Conservation (phyloP, 2,329 filamentous ascomycete genomes). For the Drechslerella coelobrocha region DNA sequence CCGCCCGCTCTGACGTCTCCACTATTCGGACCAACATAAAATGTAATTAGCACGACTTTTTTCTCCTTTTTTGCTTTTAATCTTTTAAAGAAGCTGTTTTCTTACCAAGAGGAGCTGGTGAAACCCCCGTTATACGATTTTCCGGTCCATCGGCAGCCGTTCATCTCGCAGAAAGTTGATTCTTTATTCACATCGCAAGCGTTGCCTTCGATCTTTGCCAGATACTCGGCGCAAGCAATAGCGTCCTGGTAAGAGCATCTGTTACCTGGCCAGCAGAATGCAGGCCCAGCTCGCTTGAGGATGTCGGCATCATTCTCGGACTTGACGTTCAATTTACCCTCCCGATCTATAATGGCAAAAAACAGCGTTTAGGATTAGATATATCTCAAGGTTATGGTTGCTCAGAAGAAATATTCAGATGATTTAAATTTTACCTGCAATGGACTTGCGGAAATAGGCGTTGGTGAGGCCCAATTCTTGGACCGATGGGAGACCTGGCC, state of each 20-base stretch:
- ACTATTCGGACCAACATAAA: neutral
- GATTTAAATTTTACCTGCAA: slow-evolving; percentile 6
- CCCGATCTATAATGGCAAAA: neutral
- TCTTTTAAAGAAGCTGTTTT: neutral
- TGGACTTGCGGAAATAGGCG: neutral
- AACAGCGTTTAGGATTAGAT: neutral
- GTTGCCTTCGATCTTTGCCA: neutral
- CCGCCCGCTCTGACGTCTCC: neutral
- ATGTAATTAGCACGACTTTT: neutral
- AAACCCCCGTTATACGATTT: neutral
- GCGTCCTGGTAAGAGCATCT: neutral
- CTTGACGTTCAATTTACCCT: neutral
- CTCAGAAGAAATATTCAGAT: neutral
- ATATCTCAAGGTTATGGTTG: neutral
- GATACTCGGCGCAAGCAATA: neutral
- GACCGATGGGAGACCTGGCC: neutral
- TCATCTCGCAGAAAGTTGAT: neutral
- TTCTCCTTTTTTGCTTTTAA: neutral
- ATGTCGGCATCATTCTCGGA: neutral
- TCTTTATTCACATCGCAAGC: neutral
- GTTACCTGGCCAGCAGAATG: neutral
- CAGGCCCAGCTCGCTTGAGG: slow-evolving; percentile 1
- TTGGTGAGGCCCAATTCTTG: neutral
- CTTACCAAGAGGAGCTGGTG: neutral
- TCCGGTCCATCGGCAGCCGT: neutral